Evolutionary conservation across 768 basidiomycete species (phyloP).

Genomic region (Cyathus striatus): DNA sequence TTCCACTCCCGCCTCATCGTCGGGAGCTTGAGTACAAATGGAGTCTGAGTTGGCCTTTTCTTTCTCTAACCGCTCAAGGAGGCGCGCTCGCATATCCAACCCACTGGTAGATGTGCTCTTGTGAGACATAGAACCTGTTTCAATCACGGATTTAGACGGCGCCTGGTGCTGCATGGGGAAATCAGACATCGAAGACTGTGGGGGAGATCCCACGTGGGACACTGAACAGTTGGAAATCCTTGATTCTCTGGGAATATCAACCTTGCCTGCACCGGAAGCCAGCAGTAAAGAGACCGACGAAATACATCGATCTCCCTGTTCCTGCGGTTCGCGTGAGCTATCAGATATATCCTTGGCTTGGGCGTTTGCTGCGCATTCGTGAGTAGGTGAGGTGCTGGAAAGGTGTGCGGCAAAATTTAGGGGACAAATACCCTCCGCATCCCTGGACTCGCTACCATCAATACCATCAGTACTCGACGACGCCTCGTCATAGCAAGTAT

Average conservation of each 20-base stretch:
- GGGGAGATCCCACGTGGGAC: slow-evolving; percentile 1
- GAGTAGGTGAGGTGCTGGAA: neutral
- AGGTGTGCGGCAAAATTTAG: neutral
- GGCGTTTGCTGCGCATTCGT: slow-evolving; percentile 4
- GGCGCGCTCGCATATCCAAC: slow-evolving; percentile 23
- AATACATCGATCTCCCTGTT: too few species aligned
- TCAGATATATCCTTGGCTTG: too few species aligned
- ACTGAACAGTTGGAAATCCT: neutral
- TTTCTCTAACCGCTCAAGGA: slow-evolving; percentile 37
- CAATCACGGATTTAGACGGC: slow-evolving; percentile 9
- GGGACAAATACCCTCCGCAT: too few species aligned
- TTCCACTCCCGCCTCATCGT: too few species aligned
- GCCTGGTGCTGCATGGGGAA: slow-evolving; percentile 7
- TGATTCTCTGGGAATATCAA: neutral
- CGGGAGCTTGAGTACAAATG: too few species aligned
- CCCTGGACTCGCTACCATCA: too few species aligned
- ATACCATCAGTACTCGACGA: neutral
- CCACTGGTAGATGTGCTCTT: slow-evolving; percentile 2
- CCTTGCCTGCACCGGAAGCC: too few species aligned
- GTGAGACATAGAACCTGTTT: slow-evolving; percentile 10
- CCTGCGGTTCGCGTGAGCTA: too few species aligned
- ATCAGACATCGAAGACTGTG: slow-evolving; percentile 4
- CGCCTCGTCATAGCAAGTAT: too few species aligned
- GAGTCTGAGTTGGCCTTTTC: slow-evolving; percentile 23
- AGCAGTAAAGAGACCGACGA: too few species aligned